Conservation (phyloP, 1,139 yeast genomes). For the Torulaspora pretoriensis region DNA sequence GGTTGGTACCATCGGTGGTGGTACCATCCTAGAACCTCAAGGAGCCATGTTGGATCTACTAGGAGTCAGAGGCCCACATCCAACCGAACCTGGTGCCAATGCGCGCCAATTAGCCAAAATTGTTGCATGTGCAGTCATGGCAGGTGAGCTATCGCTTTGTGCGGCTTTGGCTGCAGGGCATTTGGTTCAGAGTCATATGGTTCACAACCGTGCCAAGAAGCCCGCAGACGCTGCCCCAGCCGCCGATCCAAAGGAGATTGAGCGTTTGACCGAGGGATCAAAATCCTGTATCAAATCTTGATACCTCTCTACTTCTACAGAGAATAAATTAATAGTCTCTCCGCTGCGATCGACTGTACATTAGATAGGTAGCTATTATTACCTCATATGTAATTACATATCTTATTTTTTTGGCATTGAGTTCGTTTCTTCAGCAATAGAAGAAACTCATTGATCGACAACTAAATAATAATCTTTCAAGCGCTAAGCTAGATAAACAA, state of each 20-base stretch:
- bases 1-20: conserved; percentile 99
- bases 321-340: neutral
- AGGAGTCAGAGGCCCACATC: conserved; percentile 95
- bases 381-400: conserved; percentile 2
- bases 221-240: conserved; percentile 27
- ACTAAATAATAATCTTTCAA: neutral
- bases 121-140: conserved; percentile 91
- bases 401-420: neutral
- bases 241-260: conserved; percentile 41
- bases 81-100: conserved; percentile 89
- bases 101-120: conserved; percentile 93
- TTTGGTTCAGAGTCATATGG: conserved; percentile 96
- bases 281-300: conserved; percentile 62
- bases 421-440: neutral
- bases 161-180: conserved; percentile 94
- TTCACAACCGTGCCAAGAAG: conserved; percentile 66
- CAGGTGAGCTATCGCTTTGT: conserved; percentile 83
- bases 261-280: conserved; percentile 64
- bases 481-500: no score
- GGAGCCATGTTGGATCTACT: conserved; percentile 91
- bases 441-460: neutral
- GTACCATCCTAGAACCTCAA: conserved; percentile 96
- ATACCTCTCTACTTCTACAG: neutral
- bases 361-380: conserved; percentile 4
- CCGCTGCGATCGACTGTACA: conserved; percentile 1